Evolutionary conservation across 768 basidiomycete species (phyloP), one percentile per base, ranked within the genome.

Genomic region (Mycena chlorophos): DNA sequence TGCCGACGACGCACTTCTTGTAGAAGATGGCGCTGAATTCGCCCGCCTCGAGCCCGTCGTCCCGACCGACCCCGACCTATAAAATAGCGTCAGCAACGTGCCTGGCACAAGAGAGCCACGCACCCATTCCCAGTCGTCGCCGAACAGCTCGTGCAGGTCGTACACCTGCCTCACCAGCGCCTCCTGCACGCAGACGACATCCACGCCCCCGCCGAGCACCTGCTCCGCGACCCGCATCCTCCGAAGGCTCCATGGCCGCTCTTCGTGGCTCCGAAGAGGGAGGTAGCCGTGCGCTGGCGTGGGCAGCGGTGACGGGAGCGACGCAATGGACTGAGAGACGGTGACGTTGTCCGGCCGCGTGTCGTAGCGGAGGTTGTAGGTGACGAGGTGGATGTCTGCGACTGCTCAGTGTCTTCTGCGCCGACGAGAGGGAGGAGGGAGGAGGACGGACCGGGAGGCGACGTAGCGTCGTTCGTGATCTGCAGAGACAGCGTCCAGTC

Each of bases 1-100:
- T n/a, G n/a, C n/a, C n/a, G n/a, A 30, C 14, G 2, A 46, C 62
- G n/a, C 54, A 76, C 76, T 70, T 77, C 58, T 81, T 78, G 70
- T 75, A 87, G 67, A 84, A 86, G 53, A 86, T 81, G 0, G 85
- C 82, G 58, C 75, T 77, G 65, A 81, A 86, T 66, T 87, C 86
- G 26, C 86, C 85, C 0, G 72, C 75, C 8, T 67, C 57, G 10
- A 68, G 66, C 4, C 85, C 85, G 61, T 87, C 81, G 51, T 84
- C 78, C 17, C 86, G 72, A 0, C 85, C 85, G 0, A 85, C 82
- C 2, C 84, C 85, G 28, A 84, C 75, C 78, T 82, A 26, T 22
- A 2, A n/a, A 19, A 14, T 16, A 5, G 37, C 16, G 3, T 30
- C 23, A 25, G 12, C 22, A 13, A 10, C n/a, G 29, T 31, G 10